Base-by-base conservation (phyloP, 1,284 basidiomycete genomes). In the Flammula alnicola region DNA sequence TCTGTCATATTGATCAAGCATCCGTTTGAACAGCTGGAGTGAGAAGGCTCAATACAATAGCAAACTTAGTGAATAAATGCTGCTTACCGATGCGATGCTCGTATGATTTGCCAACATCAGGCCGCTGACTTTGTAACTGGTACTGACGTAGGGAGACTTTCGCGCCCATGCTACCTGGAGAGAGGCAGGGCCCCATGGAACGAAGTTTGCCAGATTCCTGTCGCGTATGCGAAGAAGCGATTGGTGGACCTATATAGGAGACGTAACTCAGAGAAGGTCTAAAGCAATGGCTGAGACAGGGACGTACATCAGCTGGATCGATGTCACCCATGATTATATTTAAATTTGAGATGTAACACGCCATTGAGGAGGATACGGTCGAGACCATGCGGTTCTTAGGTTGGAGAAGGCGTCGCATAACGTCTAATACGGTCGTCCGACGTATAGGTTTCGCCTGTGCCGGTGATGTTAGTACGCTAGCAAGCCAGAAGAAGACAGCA, bases 91-190 rank as follows among this genome's bases (percentile, higher is more conserved):
- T 26, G 92, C 93, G 54, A 99, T 95, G 60, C 94, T 95, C 5
- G 97, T 99, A 67, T 99, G 96, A 63, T 99, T 99, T 11, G 96
- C 97, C 47, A 99, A 82, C 97, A 99, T 99, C 51, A 99, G 79
- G 0, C 97, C 96, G 67, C 92, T 98, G 51, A 98, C 96, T 20
- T 93, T 86, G 68, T 96, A 94, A 62, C 87, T 92, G 37, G 90
- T 87, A 12, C 86, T 81, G 47, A 97, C 78, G 66, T 95, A 97
- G 6, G 93, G 95, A 42, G 91, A 96, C 65, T 83, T 87, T 57
- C 93, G 88, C 1, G 95, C 97, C 53, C 98, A 75, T 4, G 97
- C 96, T 1, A 99, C 95, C 73, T 99, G 97, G 60, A 98, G 97
- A 35, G 93, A 95, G 1, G 96, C 96, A 1, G 97, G 97, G 3